A percentile compares a stretch with the other conserved stretches of the same genome.
These are phyloP conservation scores for Sclerotinia trifoliorum DNA, from an alignment of 2,329 filamentous ascomycete genomes.

Conservation along the genomic window DNA sequence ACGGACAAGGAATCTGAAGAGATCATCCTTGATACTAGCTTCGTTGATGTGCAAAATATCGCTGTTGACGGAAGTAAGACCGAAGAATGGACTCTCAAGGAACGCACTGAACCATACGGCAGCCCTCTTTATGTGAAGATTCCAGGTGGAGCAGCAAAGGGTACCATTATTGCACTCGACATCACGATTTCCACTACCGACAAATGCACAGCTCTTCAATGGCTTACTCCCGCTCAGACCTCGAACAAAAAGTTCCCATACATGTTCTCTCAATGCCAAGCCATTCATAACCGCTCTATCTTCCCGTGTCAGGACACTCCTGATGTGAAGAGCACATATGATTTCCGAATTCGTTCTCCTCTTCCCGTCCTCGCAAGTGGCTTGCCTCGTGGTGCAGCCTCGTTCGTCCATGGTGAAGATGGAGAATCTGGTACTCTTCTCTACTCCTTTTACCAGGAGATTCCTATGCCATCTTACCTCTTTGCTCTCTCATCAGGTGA, in stretches of 20 bases:
- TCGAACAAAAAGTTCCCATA: constrained; percentile 95
- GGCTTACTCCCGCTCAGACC: constrained; percentile 90
- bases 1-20: constrained; percentile 71
- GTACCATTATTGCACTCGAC: constrained; percentile 53
- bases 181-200: constrained; percentile 79
- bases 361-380: constrained; percentile 92
- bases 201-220: constrained; percentile 89
- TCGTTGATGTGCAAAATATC: constrained; percentile 70
- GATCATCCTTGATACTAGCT: constrained; percentile 86
- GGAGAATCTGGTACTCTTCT: constrained; percentile 55
- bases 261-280: constrained; percentile 98
- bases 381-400: constrained; percentile 55
- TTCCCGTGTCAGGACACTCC: constrained; percentile 98
- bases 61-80: constrained; percentile 63
- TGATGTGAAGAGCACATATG: constrained; percentile 93
- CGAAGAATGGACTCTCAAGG: constrained; percentile 63
- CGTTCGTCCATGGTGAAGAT: constrained; percentile 51
- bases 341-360: constrained; percentile 82
- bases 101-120: constrained; percentile 71
- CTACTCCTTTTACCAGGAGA: constrained; percentile 84
- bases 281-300: constrained; percentile 88
- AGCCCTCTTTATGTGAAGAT: constrained; percentile 66
- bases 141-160: constrained; percentile 54
- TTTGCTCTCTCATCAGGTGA: constrained; percentile 91
- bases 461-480: constrained; percentile 91